Conservation (phyloP, 345 rosid genomes). For the Salix brachista region DNA sequence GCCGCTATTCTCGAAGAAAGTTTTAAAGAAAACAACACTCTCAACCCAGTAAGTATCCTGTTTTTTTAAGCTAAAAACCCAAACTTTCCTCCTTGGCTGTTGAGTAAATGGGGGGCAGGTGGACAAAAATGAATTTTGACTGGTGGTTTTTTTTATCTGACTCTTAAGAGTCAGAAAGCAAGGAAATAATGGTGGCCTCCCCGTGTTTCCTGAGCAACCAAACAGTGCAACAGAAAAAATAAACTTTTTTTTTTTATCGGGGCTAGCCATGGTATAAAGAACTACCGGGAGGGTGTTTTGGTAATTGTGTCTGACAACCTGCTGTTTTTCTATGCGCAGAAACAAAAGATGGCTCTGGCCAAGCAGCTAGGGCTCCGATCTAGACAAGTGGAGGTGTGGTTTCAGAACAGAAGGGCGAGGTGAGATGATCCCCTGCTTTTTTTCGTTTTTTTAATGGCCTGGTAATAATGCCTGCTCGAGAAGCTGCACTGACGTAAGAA, state of each 20-base stretch:
- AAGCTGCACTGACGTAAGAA: conserved; percentile 1
- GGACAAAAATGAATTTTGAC: neutral
- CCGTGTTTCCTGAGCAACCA: conserved; percentile 13
- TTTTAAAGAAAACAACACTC: conserved; percentile 92
- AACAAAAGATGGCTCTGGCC: conserved; percentile 83
- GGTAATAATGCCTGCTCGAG: neutral
- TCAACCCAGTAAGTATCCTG: conserved; percentile 68
- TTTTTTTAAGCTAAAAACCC: neutral
- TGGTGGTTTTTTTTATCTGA: neutral
- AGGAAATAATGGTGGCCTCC: neutral
- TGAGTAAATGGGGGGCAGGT: conserved; percentile 8
- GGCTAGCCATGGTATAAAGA: neutral
- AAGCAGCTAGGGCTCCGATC: conserved; percentile 31
- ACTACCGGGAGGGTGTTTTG: neutral
- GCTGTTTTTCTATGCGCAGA: conserved; percentile 38
- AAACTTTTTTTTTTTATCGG: neutral
- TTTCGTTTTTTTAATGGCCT: no score
- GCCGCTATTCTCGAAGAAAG: conserved; percentile 89
- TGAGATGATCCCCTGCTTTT: conserved; percentile 5
- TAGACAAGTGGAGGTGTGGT: conserved; percentile 38
- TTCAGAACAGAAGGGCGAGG: conserved; percentile 40
- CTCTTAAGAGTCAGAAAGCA: neutral
- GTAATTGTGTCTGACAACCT: conserved; percentile 8
- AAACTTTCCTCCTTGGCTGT: neutral
- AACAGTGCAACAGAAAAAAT: neutral